Conservation (phyloP, 805 yeast species). For the Saccharomycopsis capsularis region DNA sequence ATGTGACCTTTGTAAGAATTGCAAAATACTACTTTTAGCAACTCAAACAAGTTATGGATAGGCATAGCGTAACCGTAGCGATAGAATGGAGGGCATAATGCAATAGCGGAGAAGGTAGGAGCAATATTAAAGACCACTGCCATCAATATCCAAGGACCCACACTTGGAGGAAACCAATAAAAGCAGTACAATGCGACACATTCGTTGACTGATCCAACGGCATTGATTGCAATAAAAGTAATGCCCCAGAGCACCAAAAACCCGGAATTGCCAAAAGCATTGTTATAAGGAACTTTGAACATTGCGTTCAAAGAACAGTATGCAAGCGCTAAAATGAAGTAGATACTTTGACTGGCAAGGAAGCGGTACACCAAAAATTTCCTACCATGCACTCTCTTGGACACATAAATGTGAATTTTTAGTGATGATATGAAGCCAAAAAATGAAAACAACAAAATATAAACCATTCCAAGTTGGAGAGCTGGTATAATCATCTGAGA, state of each 20-base stretch:
- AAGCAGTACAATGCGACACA: conserved; percentile 48
- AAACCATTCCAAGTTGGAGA: conserved; percentile 68
- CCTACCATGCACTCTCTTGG: conserved; percentile 36
- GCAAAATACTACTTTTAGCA: conserved; percentile 51
- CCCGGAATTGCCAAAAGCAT: conserved; percentile 59
- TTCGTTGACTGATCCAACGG: conserved; percentile 73
- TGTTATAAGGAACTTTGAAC: conserved; percentile 54
- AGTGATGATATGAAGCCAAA: conserved; percentile 59
- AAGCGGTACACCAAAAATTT: conserved; percentile 50
- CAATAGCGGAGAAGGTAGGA: conserved; percentile 62
- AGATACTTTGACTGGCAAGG: conserved; percentile 43
- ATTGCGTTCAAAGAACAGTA: conserved; percentile 58
- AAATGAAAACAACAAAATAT: conserved; percentile 62
- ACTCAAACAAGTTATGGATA: conserved; percentile 56
- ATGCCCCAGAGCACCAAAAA: conserved; percentile 71
- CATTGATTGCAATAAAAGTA: conserved; percentile 60
- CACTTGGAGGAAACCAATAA: conserved; percentile 49
- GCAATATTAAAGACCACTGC: conserved; percentile 67
- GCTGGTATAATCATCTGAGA: conserved; percentile 55
- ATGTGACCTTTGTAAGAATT: conserved; percentile 48
- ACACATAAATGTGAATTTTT: conserved; percentile 45
- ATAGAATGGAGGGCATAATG: conserved; percentile 39
- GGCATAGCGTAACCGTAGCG: conserved; percentile 66
- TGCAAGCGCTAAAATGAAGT: conserved; percentile 50
- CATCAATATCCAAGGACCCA: conserved; percentile 66